Conservation (phyloP, 768 basidiomycete genomes). For the Boletus vinaceobasis region DNA sequence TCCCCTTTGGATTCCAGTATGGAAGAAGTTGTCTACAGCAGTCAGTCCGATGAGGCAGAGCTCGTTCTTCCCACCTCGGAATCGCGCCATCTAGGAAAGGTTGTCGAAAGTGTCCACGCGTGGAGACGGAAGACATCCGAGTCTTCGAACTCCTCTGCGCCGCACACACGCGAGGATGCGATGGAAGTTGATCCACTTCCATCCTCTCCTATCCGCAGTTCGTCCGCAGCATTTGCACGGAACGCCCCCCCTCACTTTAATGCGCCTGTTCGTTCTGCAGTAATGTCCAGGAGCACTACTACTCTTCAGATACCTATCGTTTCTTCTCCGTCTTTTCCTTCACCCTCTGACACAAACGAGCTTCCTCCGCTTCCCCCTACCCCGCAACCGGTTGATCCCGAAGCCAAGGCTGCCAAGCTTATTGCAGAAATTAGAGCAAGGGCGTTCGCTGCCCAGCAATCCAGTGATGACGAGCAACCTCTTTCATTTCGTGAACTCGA, state of each 20-base stretch:
- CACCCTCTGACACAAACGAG: constrained; percentile 22
- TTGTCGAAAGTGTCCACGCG: constrained; percentile 38
- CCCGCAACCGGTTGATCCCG: constrained; percentile 30
- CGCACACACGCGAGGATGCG: constrained; percentile 1
- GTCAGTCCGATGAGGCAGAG: constrained; percentile 66
- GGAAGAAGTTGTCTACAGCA: constrained; percentile 57
- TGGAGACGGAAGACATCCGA: constrained; percentile 40
- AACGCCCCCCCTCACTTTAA: constrained; percentile 7
- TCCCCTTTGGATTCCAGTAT: no score
- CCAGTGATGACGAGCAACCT: constrained; percentile 42
- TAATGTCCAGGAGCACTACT: constrained; percentile 3
- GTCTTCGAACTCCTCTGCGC: constrained; percentile 9
- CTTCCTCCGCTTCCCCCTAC: constrained; percentile 26
- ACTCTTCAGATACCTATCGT: constrained; percentile 12
- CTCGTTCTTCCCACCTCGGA: constrained; percentile 34
- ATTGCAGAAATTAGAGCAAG: constrained; percentile 65
- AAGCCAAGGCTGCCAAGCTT: constrained; percentile 51
- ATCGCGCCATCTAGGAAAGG: constrained; percentile 25
- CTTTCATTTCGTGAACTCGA: constrained; percentile 43
- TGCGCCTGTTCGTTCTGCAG: not conserved
- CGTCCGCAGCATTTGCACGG: constrained; percentile 4
- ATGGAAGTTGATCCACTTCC: constrained; percentile 17
- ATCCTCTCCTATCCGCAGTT: constrained; percentile 9
- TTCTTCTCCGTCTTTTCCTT: constrained; percentile 16
- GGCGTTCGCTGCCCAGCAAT: constrained; percentile 45